phyloP scores from a whole-genome alignment of 352 stramenopile species.

The Halophytophthora polymorphica region DNA sequence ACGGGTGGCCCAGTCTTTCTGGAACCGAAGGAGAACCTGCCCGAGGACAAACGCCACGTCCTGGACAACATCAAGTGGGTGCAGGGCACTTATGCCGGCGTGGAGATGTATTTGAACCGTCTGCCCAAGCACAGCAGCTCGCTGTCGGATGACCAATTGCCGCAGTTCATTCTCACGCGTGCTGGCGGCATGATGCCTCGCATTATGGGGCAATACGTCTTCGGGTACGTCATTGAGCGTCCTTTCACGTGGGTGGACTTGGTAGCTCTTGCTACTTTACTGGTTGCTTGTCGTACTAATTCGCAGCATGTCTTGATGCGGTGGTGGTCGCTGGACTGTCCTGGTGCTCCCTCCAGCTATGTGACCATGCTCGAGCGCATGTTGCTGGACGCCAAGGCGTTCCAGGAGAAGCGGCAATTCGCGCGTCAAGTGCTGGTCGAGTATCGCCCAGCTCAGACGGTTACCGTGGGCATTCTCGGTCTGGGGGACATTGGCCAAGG shows the following conservation, averaged over 20 bases:
- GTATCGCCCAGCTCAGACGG: slow-evolving; percentile 42
- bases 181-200: slow-evolving; percentile 49
- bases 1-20: slow-evolving; percentile 40
- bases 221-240: slow-evolving; percentile 49
- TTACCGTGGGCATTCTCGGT: slow-evolving; percentile 56
- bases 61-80: slow-evolving; percentile 54
- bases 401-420: slow-evolving; percentile 39
- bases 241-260: no score
- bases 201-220: slow-evolving; percentile 69
- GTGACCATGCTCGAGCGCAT: slow-evolving; percentile 55
- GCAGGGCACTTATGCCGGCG: slow-evolving; percentile 66
- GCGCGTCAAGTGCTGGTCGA: slow-evolving; percentile 30
- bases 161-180: slow-evolving; percentile 45
- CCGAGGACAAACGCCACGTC: slow-evolving; percentile 29
- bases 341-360: slow-evolving; percentile 22
- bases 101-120: slow-evolving; percentile 52
- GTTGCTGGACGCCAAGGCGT: slow-evolving; percentile 41
- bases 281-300: no score
- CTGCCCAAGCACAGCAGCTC: slow-evolving; percentile 10
- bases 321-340: background rate
- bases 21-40: slow-evolving; percentile 16
- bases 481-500: slow-evolving; percentile 62
- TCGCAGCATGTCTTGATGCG: no score
- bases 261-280: no score
- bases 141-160: slow-evolving; percentile 9